Percentiles rank a stretch among this genome's conserved stretches.
Conservation (phyloP, 305 asterid genomes). For the Fraxinus platypoda region DNA sequence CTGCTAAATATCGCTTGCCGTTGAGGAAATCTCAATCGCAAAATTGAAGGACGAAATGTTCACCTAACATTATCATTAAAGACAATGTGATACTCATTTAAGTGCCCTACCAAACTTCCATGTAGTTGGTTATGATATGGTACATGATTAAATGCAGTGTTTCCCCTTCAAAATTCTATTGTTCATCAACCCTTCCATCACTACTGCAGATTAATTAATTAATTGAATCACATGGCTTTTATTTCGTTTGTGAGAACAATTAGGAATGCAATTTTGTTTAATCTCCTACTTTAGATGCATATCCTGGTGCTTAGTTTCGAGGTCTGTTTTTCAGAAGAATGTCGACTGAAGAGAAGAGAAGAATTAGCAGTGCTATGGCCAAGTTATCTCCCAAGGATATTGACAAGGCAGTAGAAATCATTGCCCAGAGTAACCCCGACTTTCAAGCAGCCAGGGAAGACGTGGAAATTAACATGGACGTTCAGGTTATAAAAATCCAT, state of each 20-base stretch:
- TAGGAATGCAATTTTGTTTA: background rate
- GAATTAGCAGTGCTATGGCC: conserved; percentile 69
- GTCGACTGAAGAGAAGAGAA: conserved; percentile 79
- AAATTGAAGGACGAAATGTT: background rate
- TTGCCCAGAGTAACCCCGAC: conserved; percentile 62
- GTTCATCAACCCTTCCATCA: background rate
- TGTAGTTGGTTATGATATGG: background rate
- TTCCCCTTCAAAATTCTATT: background rate
- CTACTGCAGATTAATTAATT: background rate
- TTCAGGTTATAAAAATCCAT: conserved; percentile 48
- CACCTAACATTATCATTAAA: background rate
- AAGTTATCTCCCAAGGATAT: conserved; percentile 69
- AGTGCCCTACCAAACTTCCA: background rate
- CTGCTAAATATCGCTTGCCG: background rate
- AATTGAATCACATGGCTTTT: background rate
- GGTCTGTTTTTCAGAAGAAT: conserved; percentile 55
- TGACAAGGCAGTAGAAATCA: conserved; percentile 64
- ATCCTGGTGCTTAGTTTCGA: background rate
- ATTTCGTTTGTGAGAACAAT: background rate
- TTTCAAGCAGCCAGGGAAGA: conserved; percentile 55
- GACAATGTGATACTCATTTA: background rate
- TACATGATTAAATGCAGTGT: background rate
- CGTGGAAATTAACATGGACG: conserved; percentile 77
- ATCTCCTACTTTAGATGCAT: background rate
- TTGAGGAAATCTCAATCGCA: background rate